Conservation (phyloP, 2,329 filamentous ascomycete genomes). For the Cladophialophora bantiana region DNA sequence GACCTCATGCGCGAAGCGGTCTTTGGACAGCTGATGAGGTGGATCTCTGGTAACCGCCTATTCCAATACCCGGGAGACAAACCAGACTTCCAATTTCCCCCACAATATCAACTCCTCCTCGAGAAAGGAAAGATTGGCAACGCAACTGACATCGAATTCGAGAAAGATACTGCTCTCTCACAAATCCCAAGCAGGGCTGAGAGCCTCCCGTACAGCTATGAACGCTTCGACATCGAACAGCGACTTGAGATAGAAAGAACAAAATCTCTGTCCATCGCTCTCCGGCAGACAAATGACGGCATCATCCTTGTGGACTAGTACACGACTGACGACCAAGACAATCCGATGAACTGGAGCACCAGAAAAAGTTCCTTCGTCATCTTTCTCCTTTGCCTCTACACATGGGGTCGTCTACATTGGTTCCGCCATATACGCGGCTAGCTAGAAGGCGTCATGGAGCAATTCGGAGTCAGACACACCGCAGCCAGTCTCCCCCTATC, state of each 20-base stretch:
- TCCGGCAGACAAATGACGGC: constrained; percentile 45
- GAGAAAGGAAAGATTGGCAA: constrained; percentile 8
- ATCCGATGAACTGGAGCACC: constrained; percentile 53
- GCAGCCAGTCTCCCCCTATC: constrained; percentile 44
- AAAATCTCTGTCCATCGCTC: constrained; percentile 42
- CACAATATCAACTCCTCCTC: constrained; percentile 19
- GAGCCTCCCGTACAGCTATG: constrained; percentile 38
- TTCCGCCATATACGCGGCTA: constrained; percentile 44
- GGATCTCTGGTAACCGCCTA: constrained; percentile 50
- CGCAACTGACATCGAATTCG: background rate
- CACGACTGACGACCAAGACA: constrained; percentile 60
- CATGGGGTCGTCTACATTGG: constrained; percentile 48
- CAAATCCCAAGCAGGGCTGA: constrained; percentile 12
- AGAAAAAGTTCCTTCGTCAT: constrained; percentile 40
- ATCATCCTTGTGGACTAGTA: constrained; percentile 47
- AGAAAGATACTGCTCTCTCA: constrained; percentile 9
- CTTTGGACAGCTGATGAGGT: constrained; percentile 55
- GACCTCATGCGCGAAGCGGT: constrained; percentile 50
- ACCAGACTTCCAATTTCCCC: constrained; percentile 43
- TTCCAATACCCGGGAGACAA: constrained; percentile 55
- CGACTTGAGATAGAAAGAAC: constrained; percentile 39
- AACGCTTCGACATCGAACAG: constrained; percentile 43
- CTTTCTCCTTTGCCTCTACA: constrained; percentile 44
- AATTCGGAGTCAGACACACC: constrained; percentile 42
- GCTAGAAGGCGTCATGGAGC: constrained; percentile 32